These are phyloP conservation scores for Leccinum griseonigrum DNA, from an alignment of 1,284 basidiomycete genomes.

Conservation along the genomic window DNA sequence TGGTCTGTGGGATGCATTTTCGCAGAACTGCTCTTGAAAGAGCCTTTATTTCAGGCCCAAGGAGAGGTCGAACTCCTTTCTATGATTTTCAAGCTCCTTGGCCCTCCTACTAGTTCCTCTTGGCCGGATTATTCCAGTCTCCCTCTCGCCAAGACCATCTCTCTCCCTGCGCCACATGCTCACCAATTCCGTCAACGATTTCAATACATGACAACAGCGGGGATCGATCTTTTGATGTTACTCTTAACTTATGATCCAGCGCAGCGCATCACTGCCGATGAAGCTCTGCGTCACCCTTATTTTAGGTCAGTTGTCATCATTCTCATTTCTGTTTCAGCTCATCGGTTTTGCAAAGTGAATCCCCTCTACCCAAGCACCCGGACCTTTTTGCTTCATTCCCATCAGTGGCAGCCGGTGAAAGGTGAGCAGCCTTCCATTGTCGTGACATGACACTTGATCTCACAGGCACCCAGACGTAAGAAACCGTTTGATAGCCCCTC, in stretches of 20 bases:
- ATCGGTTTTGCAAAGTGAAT: slow-evolving; percentile 59
- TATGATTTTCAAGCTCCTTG: slow-evolving; percentile 92
- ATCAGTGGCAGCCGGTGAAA: slow-evolving; percentile 94
- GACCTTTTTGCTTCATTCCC: slow-evolving; percentile 97
- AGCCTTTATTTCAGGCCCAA: slow-evolving; percentile 95
- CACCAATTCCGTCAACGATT: slow-evolving; percentile 76
- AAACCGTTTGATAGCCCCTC: slow-evolving; percentile 78
- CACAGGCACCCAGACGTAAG: slow-evolving; percentile 49
- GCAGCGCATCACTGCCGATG: slow-evolving; percentile 80
- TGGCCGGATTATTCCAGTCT: slow-evolving; percentile 86
- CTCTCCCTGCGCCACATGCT: slow-evolving; percentile 74
- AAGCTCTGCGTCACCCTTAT: slow-evolving; percentile 88
- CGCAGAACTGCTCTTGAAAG: slow-evolving; percentile 90
- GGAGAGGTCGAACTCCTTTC: slow-evolving; percentile 91
- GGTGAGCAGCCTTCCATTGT: slow-evolving; percentile 48
- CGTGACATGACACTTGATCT: slow-evolving; percentile 2
- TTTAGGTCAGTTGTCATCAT: slow-evolving; percentile 64
- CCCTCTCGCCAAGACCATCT: slow-evolving; percentile 79
- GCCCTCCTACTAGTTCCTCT: slow-evolving; percentile 77
- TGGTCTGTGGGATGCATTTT: slow-evolving; percentile 99
- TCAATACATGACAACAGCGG: slow-evolving; percentile 77
- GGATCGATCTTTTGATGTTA: slow-evolving; percentile 81
- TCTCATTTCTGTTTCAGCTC: slow-evolving; percentile 4
- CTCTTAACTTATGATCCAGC: slow-evolving; percentile 90
- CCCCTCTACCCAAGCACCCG: slow-evolving; percentile 95